Percentiles rank a stretch among this genome's conserved stretches.
phyloP scores from a whole-genome alignment of 306 rosid species.

The Dalbergia cultrata region DNA sequence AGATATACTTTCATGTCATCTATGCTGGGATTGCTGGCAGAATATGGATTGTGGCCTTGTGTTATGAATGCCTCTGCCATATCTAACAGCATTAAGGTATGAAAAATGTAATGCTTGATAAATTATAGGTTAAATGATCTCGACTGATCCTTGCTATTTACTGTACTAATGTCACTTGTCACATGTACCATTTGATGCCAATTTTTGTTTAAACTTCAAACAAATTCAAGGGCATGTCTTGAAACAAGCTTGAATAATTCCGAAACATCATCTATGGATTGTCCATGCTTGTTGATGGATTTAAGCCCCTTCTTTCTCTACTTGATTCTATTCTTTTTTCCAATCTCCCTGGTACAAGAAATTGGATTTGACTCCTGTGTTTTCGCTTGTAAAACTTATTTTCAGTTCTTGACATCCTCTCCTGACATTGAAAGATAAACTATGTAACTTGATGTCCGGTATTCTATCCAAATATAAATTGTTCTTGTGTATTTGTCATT shows the following conservation, averaged over 20 bases:
- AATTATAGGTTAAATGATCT: constrained; percentile 36
- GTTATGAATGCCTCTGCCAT: constrained; percentile 85
- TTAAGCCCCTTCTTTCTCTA: too few relatives aligned
- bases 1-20: constrained; percentile 88
- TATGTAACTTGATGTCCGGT: not conserved
- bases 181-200: constrained; percentile 37
- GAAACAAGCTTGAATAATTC: constrained; percentile 20
- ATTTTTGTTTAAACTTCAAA: constrained; percentile 8
- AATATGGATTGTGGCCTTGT: constrained; percentile 82
- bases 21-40: constrained; percentile 86
- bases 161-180: constrained; percentile 6
- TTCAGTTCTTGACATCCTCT: too few relatives aligned
- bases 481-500: constrained; percentile 41
- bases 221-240: constrained; percentile 26
- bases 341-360: too few relatives aligned
- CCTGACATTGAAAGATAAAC: too few relatives aligned
- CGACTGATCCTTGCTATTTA: constrained; percentile 35
- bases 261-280: not conserved
- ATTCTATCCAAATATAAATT: not conserved
- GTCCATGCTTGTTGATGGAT: not conserved
- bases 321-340: too few relatives aligned
- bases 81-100: constrained; percentile 83
- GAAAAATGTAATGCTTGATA: constrained; percentile 23
- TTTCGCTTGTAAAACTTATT: too few relatives aligned
- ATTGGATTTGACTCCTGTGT: too few relatives aligned